Conservation (phyloP, 164 flowering plant species). For the Echeveria elegans region DNA sequence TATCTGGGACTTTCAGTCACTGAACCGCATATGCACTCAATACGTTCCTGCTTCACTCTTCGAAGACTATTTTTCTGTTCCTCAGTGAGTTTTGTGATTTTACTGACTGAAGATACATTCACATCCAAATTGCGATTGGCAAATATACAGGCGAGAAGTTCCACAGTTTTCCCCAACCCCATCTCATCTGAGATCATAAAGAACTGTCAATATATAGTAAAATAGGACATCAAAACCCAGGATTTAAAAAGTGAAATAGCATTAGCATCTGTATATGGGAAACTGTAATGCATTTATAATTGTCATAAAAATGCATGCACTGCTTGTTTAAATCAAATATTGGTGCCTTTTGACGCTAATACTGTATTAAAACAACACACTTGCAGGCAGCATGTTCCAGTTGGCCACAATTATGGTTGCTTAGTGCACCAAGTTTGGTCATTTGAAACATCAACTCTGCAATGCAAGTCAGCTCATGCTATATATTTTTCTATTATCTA, state of each 20-base stretch:
- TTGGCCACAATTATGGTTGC: neutral
- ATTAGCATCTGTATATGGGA: neutral
- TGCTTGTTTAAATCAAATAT: neutral
- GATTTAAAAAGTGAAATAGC: neutral
- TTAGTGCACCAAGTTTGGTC: neutral
- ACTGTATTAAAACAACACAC: neutral
- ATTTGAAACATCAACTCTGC: neutral
- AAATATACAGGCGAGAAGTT: constrained; percentile 83
- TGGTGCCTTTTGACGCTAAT: neutral
- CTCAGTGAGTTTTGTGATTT: constrained; percentile 15
- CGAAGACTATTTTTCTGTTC: constrained; percentile 26
- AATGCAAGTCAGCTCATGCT: neutral
- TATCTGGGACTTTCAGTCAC: constrained; percentile 62
- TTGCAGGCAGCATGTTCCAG: neutral
- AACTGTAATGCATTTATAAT: neutral
- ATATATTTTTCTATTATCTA: neutral
- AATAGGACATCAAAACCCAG: constrained; percentile 3
- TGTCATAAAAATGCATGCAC: neutral
- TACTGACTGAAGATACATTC: constrained; percentile 17
- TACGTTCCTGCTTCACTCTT: constrained; percentile 75
- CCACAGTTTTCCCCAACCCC: constrained; percentile 96
- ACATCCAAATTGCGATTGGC: constrained; percentile 47
- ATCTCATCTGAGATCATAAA: constrained; percentile 70
- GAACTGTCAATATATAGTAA: constrained; percentile 7
- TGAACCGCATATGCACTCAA: constrained; percentile 91